Conservation (phyloP, 495 filamentous ascomycete species). For the Aspergillus sparsus region DNA sequence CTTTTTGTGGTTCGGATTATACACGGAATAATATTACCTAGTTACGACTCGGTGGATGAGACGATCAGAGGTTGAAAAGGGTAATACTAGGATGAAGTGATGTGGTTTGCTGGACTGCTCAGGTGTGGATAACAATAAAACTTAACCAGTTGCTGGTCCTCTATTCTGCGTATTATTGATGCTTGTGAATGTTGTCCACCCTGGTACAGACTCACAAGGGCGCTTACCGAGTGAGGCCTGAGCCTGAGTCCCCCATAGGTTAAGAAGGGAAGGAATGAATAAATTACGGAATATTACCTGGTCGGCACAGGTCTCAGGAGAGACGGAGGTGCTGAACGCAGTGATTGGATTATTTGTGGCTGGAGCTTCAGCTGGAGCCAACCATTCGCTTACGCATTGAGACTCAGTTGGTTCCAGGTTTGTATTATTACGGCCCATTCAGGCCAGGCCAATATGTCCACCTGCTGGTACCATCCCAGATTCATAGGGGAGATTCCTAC, state of each 20-base stretch:
- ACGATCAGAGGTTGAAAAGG: neutral
- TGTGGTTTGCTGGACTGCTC: neutral
- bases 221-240: neutral
- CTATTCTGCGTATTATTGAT: too few relatives aligned
- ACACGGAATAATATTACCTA: slow-evolving; percentile 22
- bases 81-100: neutral
- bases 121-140: neutral
- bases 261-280: too few relatives aligned
- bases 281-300: neutral
- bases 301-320: neutral
- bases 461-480: slow-evolving; percentile 1
- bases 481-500: slow-evolving; percentile 7
- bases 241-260: too few relatives aligned
- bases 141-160: too few relatives aligned
- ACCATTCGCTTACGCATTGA: slow-evolving; percentile 8
- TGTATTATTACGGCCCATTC: slow-evolving; percentile 17
- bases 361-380: slow-evolving; percentile 9
- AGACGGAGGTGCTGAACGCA: slow-evolving; percentile 5
- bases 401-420: slow-evolving; percentile 3
- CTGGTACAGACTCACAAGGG: neutral
- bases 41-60: slow-evolving; percentile 3
- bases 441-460: slow-evolving; percentile 11
- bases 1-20: slow-evolving; percentile 30
- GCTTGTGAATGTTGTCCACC: too few relatives aligned
- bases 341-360: slow-evolving; percentile 15